phyloP scores from a whole-genome alignment of 2,329 filamentous ascomycete genomes.

The Beauveria varroae region DNA sequence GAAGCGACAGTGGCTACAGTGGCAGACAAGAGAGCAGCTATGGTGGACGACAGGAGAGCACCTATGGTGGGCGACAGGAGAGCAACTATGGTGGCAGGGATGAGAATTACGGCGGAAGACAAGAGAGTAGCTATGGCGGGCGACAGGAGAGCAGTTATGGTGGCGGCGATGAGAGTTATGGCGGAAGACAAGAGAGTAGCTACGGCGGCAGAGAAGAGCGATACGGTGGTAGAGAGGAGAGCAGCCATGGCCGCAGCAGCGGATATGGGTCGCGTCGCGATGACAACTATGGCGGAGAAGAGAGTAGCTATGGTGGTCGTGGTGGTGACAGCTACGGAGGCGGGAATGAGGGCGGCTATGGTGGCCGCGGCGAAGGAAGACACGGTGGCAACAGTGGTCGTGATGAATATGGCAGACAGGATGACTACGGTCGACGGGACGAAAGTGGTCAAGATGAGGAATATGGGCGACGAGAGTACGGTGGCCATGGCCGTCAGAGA shows the following conservation, averaged over 20 bases:
- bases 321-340: slow-evolving; percentile 8
- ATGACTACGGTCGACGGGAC: neutral
- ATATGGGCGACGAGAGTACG: neutral
- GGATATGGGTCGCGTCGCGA: slow-evolving; percentile 14
- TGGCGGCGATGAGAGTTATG: neutral
- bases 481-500: neutral
- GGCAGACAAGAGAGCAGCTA: slow-evolving; percentile 12
- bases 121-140: slow-evolving; percentile 18
- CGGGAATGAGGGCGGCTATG: neutral
- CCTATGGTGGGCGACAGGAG: slow-evolving; percentile 12
- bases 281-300: slow-evolving; percentile 6
- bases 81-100: neutral
- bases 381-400: neutral
- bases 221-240: slow-evolving; percentile 15
- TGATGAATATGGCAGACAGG: neutral
- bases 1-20: slow-evolving; percentile 10
- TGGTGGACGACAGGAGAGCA: slow-evolving; percentile 10
- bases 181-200: slow-evolving; percentile 4
- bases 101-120: neutral
- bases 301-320: neutral
- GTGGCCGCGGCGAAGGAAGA: neutral
- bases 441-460: neutral
- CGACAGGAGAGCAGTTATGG: neutral
- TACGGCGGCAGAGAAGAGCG: slow-evolving; percentile 12
- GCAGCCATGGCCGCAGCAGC: slow-evolving; percentile 3